Conservation (phyloP, 805 yeast genomes). For the Candida fluviatilis region DNA sequence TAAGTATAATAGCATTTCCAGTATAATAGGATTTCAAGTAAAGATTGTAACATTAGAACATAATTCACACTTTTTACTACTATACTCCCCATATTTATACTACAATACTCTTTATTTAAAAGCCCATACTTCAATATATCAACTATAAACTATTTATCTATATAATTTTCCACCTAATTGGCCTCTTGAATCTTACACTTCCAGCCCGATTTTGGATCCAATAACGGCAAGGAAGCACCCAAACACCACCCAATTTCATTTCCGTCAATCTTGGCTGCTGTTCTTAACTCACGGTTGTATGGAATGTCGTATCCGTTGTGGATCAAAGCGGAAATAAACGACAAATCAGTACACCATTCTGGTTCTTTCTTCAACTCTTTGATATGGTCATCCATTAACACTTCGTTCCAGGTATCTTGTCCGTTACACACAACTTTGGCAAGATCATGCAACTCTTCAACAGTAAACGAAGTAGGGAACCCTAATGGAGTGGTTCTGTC, state of each 20-base stretch:
- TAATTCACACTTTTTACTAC: too few relatives aligned
- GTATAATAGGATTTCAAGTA: too few relatives aligned
- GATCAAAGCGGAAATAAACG: conserved; percentile 83
- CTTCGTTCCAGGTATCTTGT: conserved; percentile 69
- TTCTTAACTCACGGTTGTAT: conserved; percentile 78
- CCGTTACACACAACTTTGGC: conserved; percentile 87
- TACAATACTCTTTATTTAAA: too few relatives aligned
- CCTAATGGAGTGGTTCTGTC: conserved; percentile 94
- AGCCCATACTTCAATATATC: too few relatives aligned
- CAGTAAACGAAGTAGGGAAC: conserved; percentile 85
- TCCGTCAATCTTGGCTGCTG: conserved; percentile 83
- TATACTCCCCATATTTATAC: too few relatives aligned
- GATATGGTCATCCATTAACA: conserved; percentile 60
- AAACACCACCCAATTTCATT: conserved; percentile 98
- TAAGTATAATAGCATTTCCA: too few relatives aligned
- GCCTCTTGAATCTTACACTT: conserved; percentile 46
- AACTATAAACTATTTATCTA: too few relatives aligned
- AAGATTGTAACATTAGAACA: too few relatives aligned
- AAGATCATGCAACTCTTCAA: conserved; percentile 77
- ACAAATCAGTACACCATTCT: conserved; percentile 89
- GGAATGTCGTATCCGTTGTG: conserved; percentile 98
- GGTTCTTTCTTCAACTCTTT: conserved; percentile 72
- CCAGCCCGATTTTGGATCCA: conserved; percentile 69
- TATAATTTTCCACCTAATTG: background rate
- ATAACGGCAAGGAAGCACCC: conserved; percentile 92